phyloP scores from a whole-genome alignment of 768 basidiomycete species.

The Pleurotus sapidus region DNA sequence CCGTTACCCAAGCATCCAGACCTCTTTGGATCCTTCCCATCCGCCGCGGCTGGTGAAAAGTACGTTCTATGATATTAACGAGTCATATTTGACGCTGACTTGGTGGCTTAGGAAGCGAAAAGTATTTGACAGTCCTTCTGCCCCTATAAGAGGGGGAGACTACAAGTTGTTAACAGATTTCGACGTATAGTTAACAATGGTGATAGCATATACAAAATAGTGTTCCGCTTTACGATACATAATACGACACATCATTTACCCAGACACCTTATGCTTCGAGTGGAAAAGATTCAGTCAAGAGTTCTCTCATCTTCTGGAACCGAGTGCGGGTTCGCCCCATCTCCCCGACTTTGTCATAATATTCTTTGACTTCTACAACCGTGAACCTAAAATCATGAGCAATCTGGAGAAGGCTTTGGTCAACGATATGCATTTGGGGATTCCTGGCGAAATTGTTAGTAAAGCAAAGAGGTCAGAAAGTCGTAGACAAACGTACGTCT shows the following conservation, averaged over 20 bases:
- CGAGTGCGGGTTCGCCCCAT: slow-evolving; percentile 61
- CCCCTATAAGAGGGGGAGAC: slow-evolving; percentile 70
- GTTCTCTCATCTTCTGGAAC: slow-evolving; percentile 66
- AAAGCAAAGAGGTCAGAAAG: slow-evolving; percentile 14
- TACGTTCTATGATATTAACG: slow-evolving; percentile 31
- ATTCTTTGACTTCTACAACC: slow-evolving; percentile 73
- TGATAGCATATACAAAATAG: no score
- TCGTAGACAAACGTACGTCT: slow-evolving; percentile 26
- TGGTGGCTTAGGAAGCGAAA: slow-evolving; percentile 58
- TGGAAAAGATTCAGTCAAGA: slow-evolving; percentile 35
- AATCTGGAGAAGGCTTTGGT: slow-evolving; percentile 63
- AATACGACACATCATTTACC: no score
- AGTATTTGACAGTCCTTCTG: slow-evolving; percentile 76
- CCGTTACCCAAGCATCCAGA: slow-evolving; percentile 96
- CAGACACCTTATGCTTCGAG: slow-evolving; percentile 19
- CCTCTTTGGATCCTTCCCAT: slow-evolving; percentile 94
- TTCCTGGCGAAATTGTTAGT: slow-evolving; percentile 64
- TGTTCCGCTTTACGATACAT: no score
- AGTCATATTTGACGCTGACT: slow-evolving; percentile 7
- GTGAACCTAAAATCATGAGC: slow-evolving; percentile 71
- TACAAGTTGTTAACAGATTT: slow-evolving; percentile 66
- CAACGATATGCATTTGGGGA: slow-evolving; percentile 60
- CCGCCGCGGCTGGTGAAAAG: slow-evolving; percentile 95
- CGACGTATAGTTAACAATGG: slow-evolving; percentile 33
- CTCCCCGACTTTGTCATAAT: slow-evolving; percentile 72